Evolutionary conservation across 495 filamentous ascomycete genomes (phyloP).

Genomic region (Pseudevernia furfuracea): DNA sequence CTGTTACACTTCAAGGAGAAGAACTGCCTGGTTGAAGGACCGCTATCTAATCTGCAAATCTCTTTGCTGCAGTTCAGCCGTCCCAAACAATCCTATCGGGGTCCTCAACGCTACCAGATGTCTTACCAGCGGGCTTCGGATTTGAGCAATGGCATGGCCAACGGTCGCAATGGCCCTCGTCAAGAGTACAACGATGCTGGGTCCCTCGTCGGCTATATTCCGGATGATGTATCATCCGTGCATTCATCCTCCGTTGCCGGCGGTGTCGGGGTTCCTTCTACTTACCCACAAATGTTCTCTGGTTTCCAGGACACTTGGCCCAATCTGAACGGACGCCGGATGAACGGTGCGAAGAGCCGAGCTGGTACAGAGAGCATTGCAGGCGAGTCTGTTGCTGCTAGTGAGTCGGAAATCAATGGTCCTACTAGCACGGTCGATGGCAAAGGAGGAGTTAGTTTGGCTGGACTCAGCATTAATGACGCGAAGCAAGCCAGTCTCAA

Average conservation of each 20-base stretch:
- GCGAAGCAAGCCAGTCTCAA: conserved; percentile 74
- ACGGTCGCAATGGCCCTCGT: conserved; percentile 45
- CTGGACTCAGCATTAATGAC: conserved; percentile 71
- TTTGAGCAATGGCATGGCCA: conserved; percentile 42
- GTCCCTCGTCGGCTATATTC: conserved; percentile 87
- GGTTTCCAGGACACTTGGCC: conserved; percentile 90
- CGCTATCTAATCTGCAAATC: conserved; percentile 90
- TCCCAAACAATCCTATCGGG: conserved; percentile 86
- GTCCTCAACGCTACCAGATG: conserved; percentile 82
- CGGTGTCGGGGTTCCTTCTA: conserved; percentile 67
- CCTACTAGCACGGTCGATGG: conserved; percentile 55
- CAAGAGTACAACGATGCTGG: conserved; percentile 78
- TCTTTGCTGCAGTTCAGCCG: conserved; percentile 92
- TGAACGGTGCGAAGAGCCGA: conserved; percentile 54
- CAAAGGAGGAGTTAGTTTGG: conserved; percentile 78
- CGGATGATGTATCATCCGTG: conserved; percentile 92
- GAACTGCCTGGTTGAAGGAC: conserved; percentile 92
- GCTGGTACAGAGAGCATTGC: conserved; percentile 69
- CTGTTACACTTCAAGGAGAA: conserved; percentile 95
- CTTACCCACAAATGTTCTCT: conserved; percentile 92
- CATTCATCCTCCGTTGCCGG: conserved; percentile 88
- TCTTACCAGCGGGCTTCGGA: conserved; percentile 62
- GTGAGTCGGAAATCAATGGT: conserved; percentile 73
- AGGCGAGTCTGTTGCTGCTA: conserved; percentile 82
- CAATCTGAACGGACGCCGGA: conserved; percentile 57